Percentiles rank a stretch among this genome's conserved stretches.
Evolutionary conservation across 2,329 filamentous ascomycete genomes (phyloP).

Genomic region (Verruconis gallopava): DNA sequence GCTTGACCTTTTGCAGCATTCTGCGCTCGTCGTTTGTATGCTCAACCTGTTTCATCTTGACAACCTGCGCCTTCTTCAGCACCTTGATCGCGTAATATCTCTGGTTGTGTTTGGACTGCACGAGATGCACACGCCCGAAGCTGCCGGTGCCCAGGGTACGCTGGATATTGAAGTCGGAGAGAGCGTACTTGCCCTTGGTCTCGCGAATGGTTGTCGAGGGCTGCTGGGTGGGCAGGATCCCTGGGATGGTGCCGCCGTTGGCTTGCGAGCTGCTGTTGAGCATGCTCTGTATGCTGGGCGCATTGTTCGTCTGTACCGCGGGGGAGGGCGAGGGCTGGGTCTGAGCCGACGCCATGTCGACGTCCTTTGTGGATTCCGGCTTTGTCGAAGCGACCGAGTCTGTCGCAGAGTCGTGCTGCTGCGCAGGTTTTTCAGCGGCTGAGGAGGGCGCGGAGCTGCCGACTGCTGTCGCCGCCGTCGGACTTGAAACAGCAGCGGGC

Average conservation of each 20-base stretch:
- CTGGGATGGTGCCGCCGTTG: slow-evolving; percentile 26
- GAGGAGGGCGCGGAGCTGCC: slow-evolving; percentile 10
- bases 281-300: slow-evolving; percentile 71
- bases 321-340: slow-evolving; percentile 20
- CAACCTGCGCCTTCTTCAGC: slow-evolving; percentile 93
- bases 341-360: slow-evolving; percentile 13
- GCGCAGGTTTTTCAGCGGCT: background rate
- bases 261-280: slow-evolving; percentile 46
- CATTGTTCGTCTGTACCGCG: slow-evolving; percentile 32
- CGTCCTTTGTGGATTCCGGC: background rate
- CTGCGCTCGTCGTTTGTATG: slow-evolving; percentile 95
- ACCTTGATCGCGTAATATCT: slow-evolving; percentile 98
- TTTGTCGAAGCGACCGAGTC: slow-evolving; percentile 1
- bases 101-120: slow-evolving; percentile 96
- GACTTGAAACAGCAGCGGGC: slow-evolving; percentile 4
- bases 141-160: slow-evolving; percentile 91
- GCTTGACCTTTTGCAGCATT: slow-evolving; percentile 94
- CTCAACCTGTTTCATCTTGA: slow-evolving; percentile 99
- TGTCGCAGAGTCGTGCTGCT: background rate
- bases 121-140: slow-evolving; percentile 90
- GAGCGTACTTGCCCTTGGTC: slow-evolving; percentile 94
- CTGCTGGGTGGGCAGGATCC: slow-evolving; percentile 21
- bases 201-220: slow-evolving; percentile 38
- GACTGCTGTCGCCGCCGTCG: slow-evolving; percentile 1
- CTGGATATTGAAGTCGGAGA: slow-evolving; percentile 79